Conservation (phyloP, 306 rosid species). For the Ziziphus jujuba region DNA sequence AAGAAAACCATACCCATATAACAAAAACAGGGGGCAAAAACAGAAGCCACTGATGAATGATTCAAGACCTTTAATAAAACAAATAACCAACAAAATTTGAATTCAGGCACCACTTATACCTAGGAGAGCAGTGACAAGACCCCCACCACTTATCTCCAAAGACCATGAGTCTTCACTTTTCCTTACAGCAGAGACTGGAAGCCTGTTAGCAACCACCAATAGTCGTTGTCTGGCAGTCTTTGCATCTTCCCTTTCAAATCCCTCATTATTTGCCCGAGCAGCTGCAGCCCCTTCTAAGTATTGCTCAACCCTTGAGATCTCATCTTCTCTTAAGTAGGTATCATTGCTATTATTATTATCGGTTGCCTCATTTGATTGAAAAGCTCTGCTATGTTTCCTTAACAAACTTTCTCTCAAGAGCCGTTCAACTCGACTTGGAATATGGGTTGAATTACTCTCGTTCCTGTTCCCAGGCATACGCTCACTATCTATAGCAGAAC, state of each 20-base stretch:
- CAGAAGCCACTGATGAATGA: background rate
- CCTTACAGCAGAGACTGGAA: constrained; percentile 86
- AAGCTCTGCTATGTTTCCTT: constrained; percentile 48
- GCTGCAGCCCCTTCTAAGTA: constrained; percentile 48
- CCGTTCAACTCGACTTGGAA: constrained; percentile 62
- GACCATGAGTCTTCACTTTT: constrained; percentile 86
- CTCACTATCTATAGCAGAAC: constrained; percentile 53
- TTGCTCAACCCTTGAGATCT: constrained; percentile 36
- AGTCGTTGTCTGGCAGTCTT: constrained; percentile 60
- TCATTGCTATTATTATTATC: constrained; percentile 45
- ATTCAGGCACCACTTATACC: constrained; percentile 46
- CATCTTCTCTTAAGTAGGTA: constrained; percentile 50
- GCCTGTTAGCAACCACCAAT: constrained; percentile 89
- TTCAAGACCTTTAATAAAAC: constrained; percentile 10
- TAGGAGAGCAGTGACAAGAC: constrained; percentile 80
- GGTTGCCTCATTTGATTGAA: constrained; percentile 47
- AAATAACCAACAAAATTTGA: background rate
- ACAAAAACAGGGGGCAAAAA: background rate
- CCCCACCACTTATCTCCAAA: constrained; percentile 86
- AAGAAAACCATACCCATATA: background rate
- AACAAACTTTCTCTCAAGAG: constrained; percentile 63
- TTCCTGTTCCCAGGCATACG: constrained; percentile 71
- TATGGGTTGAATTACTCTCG: constrained; percentile 41
- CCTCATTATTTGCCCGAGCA: constrained; percentile 34
- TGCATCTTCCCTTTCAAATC: constrained; percentile 42